These are phyloP conservation scores for Caloboletus inedulis DNA, from an alignment of 1,284 basidiomycete species.

Conservation along the genomic window DNA sequence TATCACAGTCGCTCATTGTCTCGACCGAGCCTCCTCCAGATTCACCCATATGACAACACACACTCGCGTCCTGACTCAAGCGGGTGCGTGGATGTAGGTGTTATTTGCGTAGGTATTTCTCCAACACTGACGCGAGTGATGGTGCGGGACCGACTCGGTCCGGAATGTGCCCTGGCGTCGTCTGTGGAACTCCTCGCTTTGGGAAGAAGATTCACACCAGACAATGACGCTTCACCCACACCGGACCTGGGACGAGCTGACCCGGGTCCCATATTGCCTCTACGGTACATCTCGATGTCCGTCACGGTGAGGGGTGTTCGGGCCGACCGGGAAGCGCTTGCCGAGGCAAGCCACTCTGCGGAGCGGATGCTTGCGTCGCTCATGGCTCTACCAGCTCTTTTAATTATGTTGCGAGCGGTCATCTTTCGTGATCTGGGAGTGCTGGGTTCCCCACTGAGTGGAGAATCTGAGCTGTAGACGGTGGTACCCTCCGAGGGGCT, in stretches of 20 bases:
- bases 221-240: neutral
- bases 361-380: conserved; percentile 32
- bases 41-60: conserved; percentile 11
- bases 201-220: neutral
- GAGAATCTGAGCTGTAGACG: neutral
- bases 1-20: neutral
- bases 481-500: conserved; percentile 7
- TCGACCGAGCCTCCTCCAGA: neutral
- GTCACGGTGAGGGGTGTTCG: conserved; percentile 16
- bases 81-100: conserved; percentile 33
- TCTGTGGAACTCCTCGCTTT: conserved; percentile 7
- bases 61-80: conserved; percentile 31
- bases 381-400: conserved; percentile 24
- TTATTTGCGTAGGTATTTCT: conserved; percentile 36
- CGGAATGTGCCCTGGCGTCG: neutral
- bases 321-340: conserved; percentile 16
- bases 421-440: conserved; percentile 15
- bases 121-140: conserved; percentile 42
- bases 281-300: conserved; percentile 32
- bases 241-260: neutral
- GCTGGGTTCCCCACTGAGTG: conserved; percentile 2
- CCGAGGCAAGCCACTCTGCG: conserved; percentile 32
- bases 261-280: conserved; percentile 13
- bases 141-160: conserved; percentile 23
- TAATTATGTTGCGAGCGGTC: conserved; percentile 19